Base-by-base conservation (phyloP, 768 basidiomycete species). In the Lentinula aciculospora region DNA sequence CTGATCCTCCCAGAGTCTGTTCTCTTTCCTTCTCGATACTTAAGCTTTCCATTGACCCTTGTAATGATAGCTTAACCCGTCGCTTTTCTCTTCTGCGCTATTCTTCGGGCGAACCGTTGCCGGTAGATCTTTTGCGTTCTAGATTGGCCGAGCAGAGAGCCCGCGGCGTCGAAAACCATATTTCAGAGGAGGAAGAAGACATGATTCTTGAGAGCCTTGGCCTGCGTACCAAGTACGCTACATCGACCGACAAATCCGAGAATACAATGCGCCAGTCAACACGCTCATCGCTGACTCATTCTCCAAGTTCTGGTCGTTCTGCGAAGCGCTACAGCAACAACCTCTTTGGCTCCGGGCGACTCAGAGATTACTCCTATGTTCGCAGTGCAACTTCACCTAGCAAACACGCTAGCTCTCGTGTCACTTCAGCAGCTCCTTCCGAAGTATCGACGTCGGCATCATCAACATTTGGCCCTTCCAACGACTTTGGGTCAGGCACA, bases 311-410 rank as follows among this genome's bases (percentile, higher is more conserved):
- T 58, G 69, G 73, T 48, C 76, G 81, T 32, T 81, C 81, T 39
- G 72, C 76, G 57, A 87, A 88, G 71, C 82, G 91, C 46, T 88
- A 89, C 69, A 92, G 89, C 75, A 92, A 92, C 69, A 92, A 92
- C 65, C 75, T 94, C 50, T 93, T 92, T 61, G 86, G 89, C 47
- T 92, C 91, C 17, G 84, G 86, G n/a, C 81, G 85, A 56, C 77
- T 91, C 64, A 79, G 86, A 57, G 91, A 93, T 68, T 83, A 90
- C 66, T 74, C 76, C 9, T 89, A 92, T 68, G 68, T 89, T 64
- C 82, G 84, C 59, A 81, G 76, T 66, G 76, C 79, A 51, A 65
- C 75, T 21, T 78, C 76, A 60, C 76, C 72, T 64, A 74, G 72
- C 60, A 80, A 74, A 55, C 66, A 68, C 55, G 68, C 73, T 57